Evolutionary conservation across 495 filamentous ascomycete genomes (phyloP), one percentile per base, ranked within the genome.

Genomic region (Penicillium lagena): DNA sequence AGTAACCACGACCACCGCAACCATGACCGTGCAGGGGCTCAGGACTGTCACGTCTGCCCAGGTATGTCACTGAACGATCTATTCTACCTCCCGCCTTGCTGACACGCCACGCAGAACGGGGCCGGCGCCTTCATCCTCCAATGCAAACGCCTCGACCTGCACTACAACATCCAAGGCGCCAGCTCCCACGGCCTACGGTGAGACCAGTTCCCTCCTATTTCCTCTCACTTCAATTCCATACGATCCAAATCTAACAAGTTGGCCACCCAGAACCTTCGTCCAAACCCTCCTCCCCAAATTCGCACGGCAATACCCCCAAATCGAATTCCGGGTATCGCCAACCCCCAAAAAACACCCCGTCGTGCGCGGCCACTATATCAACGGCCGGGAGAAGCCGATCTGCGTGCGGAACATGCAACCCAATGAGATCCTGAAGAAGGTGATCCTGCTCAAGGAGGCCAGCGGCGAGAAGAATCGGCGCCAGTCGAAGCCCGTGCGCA

Each of bases 121-220:
- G 80, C 96, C 52, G 93, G 90, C 46, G 89, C 91, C 53, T 98
- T 97, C 72, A 87, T 98, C 66, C 77, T 95, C 47, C 90, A 95
- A 80, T 98, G 93, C 79, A 95, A 86, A 69, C 84, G 85, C 50
- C 76, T 98, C 61, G 87, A 95, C 61, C 86, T 98, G 58, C 87
- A 95, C 68, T 98, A 95, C 75, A 96, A 93, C 73, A 89, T 96
- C 73, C 88, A 82, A 77, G 87, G 85, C 7, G 93, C 90, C 51
- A 90, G 85, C 65, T 96, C 90, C 30, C 77, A 69, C 46, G 93
- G 93, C 60, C 96, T 98, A 90, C 90, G 91, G 90, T 95, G 72
- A 54, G 81, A 22, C 22, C 22, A 22, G 3, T 22, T 4, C 22
- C 22, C 22, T 22, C 22, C 22, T 4, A 22, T 22, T 4, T 22